phyloP scores from a whole-genome alignment of 768 basidiomycete species.

The Clathrus columnatus region DNA sequence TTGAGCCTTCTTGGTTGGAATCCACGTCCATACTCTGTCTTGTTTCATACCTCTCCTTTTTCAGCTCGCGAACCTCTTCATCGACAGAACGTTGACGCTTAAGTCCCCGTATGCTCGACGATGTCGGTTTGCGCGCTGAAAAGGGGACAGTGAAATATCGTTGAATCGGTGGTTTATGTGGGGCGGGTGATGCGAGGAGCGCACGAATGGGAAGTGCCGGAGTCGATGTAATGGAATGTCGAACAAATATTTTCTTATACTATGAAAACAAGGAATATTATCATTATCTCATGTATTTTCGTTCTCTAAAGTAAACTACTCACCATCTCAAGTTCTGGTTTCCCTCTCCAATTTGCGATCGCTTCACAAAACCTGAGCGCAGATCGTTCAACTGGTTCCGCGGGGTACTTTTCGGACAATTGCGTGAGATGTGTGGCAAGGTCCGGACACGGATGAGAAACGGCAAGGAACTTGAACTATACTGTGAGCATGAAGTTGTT shows the following conservation, averaged over 20 bases:
- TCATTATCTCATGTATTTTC: background rate
- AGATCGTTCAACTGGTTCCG: slow-evolving; percentile 72
- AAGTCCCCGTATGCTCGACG: background rate
- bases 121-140: background rate
- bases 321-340: slow-evolving; percentile 52
- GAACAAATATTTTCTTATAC: background rate
- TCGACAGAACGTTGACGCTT: slow-evolving; percentile 6
- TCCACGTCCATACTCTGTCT: background rate
- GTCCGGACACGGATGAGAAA: slow-evolving; percentile 63
- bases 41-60: slow-evolving; percentile 7
- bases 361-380: slow-evolving; percentile 76
- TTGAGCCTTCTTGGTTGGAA: background rate
- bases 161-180: slow-evolving; percentile 1
- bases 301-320: slow-evolving; percentile 2
- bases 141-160: slow-evolving; percentile 2
- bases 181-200: slow-evolving; percentile 4
- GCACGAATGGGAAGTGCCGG: slow-evolving; percentile 4
- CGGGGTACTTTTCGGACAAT: slow-evolving; percentile 70
- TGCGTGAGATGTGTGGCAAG: slow-evolving; percentile 31
- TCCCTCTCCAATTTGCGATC: slow-evolving; percentile 73
- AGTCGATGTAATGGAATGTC: background rate
- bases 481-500: slow-evolving; percentile 8
- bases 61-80: slow-evolving; percentile 2
- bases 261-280: background rate
- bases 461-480: slow-evolving; percentile 59